Evolutionary conservation across 495 filamentous ascomycete species (phyloP), one percentile per base, ranked within the genome.

Genomic region (Penicillium chermesinum): DNA sequence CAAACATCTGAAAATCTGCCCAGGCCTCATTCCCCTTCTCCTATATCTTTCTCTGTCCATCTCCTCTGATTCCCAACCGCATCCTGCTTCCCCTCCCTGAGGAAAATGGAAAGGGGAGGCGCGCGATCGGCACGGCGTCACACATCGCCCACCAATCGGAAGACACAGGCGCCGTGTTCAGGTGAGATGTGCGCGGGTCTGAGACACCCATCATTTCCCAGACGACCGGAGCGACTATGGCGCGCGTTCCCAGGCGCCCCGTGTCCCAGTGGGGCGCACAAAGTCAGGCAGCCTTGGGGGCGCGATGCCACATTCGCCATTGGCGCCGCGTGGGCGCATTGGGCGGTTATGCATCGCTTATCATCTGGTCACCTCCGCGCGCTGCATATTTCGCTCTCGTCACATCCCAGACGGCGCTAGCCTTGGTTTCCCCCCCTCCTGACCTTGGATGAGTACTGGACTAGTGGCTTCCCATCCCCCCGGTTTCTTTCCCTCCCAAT

Each of bases 61-160:
- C n/a, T n/a, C n/a, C n/a, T n/a, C n/a, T n/a, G n/a, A n/a, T n/a
- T n/a, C n/a, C n/a, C n/a, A n/a, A n/a, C n/a, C n/a, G n/a, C n/a
- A n/a, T n/a, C n/a, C n/a, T n/a, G n/a, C n/a, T n/a, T n/a, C n/a
- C n/a, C n/a, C n/a, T n/a, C n/a, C n/a, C n/a, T n/a, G n/a, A n/a
- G n/a, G 25, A 4, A 30, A 30, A 4, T 4, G 54, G 53, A 52
- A 38, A 47, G 44, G 54, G 39, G 42, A 48, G 55, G 61, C 72
- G 72, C 64, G 65, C 69, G 69, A 72, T 71, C 67, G 65, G 63
- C 67, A 64, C 51, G 58, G 61, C 58, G 59, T 63, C 49, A 64
- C 57, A 33, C 38, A 10, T 4, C 16, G 30, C 21, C 52, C 36
- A 53, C 60, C 60, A 63, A 63, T 63, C 60, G 58, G 60, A 63